A percentile compares a stretch with the other conserved stretches of the same genome.
Evolutionary conservation across 176 grass and related monocot genomes (phyloP).

Genomic region (Bonia amplexicaulis): DNA sequence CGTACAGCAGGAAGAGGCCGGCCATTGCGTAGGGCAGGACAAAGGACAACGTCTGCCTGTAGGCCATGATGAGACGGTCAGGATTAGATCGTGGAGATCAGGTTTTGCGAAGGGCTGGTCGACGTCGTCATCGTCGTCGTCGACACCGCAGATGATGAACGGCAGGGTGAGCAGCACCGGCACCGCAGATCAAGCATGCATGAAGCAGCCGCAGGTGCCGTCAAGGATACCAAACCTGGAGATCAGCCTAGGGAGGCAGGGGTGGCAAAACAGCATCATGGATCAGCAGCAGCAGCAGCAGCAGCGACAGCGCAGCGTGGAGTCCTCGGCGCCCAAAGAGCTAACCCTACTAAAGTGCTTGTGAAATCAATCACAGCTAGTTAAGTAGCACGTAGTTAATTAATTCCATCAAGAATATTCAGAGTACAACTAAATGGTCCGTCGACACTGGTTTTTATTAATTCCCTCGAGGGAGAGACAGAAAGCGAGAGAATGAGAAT

Average conservation of each 20-base stretch:
- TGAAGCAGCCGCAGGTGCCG: conserved; percentile 20
- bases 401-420: background rate
- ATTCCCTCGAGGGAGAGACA: background rate
- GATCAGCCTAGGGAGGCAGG: conserved; percentile 78
- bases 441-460: background rate
- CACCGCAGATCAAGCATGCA: conserved; percentile 16
- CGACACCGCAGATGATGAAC: conserved; percentile 3
- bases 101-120: conserved; percentile 23
- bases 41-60: background rate
- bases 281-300: conserved; percentile 22
- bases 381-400: background rate
- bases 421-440: background rate
- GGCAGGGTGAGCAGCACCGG: background rate
- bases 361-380: background rate
- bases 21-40: conserved; percentile 1
- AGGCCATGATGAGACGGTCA: background rate
- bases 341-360: conserved; percentile 65
- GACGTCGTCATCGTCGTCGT: background rate
- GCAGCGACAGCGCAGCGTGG: conserved; percentile 21
- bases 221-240: conserved; percentile 69
- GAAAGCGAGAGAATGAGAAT: background rate
- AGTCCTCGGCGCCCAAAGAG: conserved; percentile 43
- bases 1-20: conserved; percentile 7
- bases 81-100: conserved; percentile 9
- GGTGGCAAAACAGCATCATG: conserved; percentile 54